These are phyloP conservation scores for Triangularia setosa DNA, from an alignment of 2,329 filamentous ascomycete genomes.

Conservation along the genomic window DNA sequence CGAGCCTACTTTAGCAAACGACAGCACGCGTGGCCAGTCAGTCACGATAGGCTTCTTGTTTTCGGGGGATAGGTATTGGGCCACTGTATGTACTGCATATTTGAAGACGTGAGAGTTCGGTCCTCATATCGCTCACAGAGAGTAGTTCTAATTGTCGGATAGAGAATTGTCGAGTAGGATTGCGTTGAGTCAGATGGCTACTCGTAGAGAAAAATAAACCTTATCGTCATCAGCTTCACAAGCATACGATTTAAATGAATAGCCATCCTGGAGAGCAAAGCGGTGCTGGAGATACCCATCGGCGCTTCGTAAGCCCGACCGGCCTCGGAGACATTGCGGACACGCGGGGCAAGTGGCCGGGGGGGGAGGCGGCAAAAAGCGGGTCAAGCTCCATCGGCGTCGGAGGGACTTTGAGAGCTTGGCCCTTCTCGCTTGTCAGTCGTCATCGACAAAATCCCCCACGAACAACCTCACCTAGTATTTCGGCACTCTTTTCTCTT, in stretches of 20 bases:
- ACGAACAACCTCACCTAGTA: not conserved
- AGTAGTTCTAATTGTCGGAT: no score
- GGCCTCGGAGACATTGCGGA: conserved; percentile 3
- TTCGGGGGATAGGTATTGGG: no score
- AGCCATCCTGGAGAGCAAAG: not conserved
- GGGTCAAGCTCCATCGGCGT: not conserved
- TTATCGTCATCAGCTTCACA: not conserved
- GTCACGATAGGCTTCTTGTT: no score
- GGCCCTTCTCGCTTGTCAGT: not conserved
- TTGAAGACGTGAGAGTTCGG: no score
- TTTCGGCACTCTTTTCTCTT: not conserved
- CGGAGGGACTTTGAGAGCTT: not conserved
- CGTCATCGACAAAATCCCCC: not conserved
- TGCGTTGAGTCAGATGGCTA: no score
- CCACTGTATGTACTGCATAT: no score
- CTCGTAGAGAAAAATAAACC: not conserved
- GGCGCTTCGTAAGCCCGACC: not conserved
- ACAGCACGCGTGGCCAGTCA: no score
- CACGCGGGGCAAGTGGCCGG: not conserved
- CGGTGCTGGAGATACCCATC: not conserved
- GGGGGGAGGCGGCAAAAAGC: not conserved
- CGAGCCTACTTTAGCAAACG: no score
- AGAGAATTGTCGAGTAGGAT: no score
- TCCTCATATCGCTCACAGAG: no score
- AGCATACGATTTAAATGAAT: not conserved